phyloP scores from a whole-genome alignment of 257 asterid species.

The Fraxinus quadrangulata region DNA sequence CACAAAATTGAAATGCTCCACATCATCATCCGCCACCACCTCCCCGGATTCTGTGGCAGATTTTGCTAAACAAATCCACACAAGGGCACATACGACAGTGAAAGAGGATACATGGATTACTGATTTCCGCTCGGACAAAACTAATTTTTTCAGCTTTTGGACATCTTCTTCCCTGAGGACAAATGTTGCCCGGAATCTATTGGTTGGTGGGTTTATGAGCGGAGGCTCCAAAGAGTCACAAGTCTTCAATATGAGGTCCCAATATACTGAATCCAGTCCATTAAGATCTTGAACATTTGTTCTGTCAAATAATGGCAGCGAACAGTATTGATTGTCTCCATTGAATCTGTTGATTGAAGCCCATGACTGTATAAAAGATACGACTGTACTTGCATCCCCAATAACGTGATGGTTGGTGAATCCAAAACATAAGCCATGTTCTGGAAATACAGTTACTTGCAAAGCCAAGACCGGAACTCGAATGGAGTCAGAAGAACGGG shows the following conservation, averaged over 20 bases:
- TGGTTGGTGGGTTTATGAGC: neutral
- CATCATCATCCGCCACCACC: constrained; percentile 29
- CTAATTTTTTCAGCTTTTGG: constrained; percentile 22
- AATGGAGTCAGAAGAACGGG: neutral
- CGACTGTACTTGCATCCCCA: constrained; percentile 26
- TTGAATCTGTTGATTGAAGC: constrained; percentile 19
- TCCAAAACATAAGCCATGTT: constrained; percentile 24
- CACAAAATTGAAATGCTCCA: constrained; percentile 32
- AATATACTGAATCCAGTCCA: constrained; percentile 6
- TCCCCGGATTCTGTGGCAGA: constrained; percentile 13
- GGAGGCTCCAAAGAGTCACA: neutral
- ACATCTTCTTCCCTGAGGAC: constrained; percentile 19
- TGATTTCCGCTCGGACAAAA: neutral
- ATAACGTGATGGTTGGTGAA: constrained; percentile 18
- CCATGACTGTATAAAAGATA: constrained; percentile 23
- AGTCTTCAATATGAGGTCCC: constrained; percentile 11
- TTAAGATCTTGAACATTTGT: neutral
- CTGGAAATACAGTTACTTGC: constrained; percentile 30
- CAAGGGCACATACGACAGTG: constrained; percentile 25
- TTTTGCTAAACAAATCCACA: constrained; percentile 36
- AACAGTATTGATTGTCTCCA: neutral
- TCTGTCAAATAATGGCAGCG: constrained; percentile 29
- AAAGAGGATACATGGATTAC: constrained; percentile 24
- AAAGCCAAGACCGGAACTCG: constrained; percentile 19
- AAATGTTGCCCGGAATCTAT: constrained; percentile 32